phyloP scores from a whole-genome alignment of 176 grass and related monocot genomes.

The Hordeum marinum region DNA sequence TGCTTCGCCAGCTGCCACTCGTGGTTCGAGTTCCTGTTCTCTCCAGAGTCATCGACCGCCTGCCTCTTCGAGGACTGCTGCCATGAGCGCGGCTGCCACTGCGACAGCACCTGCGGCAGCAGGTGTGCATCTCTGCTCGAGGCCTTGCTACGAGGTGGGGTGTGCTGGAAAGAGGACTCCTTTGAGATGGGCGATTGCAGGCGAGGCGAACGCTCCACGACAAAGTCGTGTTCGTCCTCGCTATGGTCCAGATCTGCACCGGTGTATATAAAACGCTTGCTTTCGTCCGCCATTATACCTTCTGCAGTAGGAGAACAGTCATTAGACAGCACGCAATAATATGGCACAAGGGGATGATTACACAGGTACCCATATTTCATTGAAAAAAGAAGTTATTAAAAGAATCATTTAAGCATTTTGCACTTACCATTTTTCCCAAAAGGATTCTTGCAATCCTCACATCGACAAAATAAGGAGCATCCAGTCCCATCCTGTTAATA shows the following conservation, averaged over 20 bases:
- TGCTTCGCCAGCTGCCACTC: constrained; percentile 36
- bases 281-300: constrained; percentile 42
- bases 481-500: constrained; percentile 45
- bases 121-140: constrained; percentile 39
- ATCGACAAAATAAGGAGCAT: constrained; percentile 58
- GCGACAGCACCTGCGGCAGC: constrained; percentile 32
- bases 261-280: constrained; percentile 47
- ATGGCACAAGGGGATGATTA: not conserved
- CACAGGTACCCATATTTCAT: not conserved
- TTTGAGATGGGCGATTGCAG: constrained; percentile 63
- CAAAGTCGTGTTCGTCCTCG: constrained; percentile 41
- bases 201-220: constrained; percentile 41
- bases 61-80: constrained; percentile 47
- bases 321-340: not conserved
- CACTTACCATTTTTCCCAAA: constrained; percentile 64
- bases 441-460: constrained; percentile 55
- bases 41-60: constrained; percentile 28
- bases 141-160: constrained; percentile 40
- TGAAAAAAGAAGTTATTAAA: not conserved
- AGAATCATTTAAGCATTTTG: not conserved
- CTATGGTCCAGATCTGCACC: constrained; percentile 48
- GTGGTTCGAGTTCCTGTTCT: constrained; percentile 40
- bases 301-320: constrained; percentile 23
- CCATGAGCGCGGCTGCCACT: constrained; percentile 41
- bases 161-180: constrained; percentile 66